phyloP scores from a whole-genome alignment of 2,329 filamentous ascomycete species.

The Elsinoe ampelina region DNA sequence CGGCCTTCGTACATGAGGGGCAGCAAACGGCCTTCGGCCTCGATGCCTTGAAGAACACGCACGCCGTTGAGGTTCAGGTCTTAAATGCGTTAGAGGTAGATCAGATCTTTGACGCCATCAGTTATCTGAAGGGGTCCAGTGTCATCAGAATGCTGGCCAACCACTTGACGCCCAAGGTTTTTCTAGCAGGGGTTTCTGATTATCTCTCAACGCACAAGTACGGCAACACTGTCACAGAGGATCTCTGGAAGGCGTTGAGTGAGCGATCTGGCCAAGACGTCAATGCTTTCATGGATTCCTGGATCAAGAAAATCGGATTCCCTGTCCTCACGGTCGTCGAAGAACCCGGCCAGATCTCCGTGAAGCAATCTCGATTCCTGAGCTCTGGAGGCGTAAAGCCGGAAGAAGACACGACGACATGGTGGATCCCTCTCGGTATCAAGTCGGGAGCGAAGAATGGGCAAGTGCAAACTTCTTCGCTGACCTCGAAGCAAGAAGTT shows the following conservation, averaged over 20 bases:
- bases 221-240: conserved; percentile 80
- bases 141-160: conserved; percentile 93
- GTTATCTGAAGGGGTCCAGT: conserved; percentile 92
- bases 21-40: conserved; percentile 86
- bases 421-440: conserved; percentile 90
- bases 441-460: conserved; percentile 62
- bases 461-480: conserved; percentile 54
- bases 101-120: conserved; percentile 96
- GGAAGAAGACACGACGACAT: conserved; percentile 82
- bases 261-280: conserved; percentile 84
- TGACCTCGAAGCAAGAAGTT: conserved; percentile 68
- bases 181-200: conserved; percentile 79
- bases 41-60: conserved; percentile 81
- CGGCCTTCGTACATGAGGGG: conserved; percentile 91
- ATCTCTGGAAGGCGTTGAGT: conserved; percentile 81
- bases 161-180: conserved; percentile 78
- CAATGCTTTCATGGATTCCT: conserved; percentile 77
- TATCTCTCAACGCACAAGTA: conserved; percentile 87
- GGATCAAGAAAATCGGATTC: conserved; percentile 94
- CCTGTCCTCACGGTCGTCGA: conserved; percentile 81
- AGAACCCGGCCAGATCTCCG: conserved; percentile 67
- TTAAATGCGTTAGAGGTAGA: conserved; percentile 90
- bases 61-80: conserved; percentile 93
- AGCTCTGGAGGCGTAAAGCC: conserved; percentile 83
- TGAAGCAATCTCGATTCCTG: conserved; percentile 83